These are phyloP conservation scores for Dictyostelium discoideum DNA, from an alignment of 78 protist species.

Conservation along the genomic window DNA sequence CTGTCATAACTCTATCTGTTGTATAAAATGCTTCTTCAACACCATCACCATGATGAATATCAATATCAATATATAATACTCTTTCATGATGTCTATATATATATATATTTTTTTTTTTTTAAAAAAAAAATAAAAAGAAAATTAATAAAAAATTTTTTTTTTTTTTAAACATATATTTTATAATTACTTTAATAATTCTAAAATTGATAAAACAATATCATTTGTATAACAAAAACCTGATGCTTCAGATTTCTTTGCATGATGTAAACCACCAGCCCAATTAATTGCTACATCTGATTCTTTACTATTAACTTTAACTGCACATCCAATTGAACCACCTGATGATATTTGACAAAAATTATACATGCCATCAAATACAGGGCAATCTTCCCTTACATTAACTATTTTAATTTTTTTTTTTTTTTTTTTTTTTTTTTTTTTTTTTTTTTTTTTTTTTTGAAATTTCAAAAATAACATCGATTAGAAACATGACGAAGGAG, in stretches of 20 bases:
- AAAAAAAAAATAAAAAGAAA: not conserved
- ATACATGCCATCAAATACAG: constrained; percentile 98
- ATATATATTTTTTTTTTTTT: too few species aligned
- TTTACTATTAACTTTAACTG: constrained; percentile 82
- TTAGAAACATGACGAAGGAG: constrained; percentile 81
- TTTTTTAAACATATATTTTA: not conserved
- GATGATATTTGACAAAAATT: constrained; percentile 94
- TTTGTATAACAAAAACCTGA: constrained; percentile 99
- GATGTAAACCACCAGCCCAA: constrained; percentile 99
- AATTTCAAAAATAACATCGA: not conserved
- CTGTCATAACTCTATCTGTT: constrained; percentile 95
- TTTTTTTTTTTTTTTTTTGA: constrained; percentile 10
- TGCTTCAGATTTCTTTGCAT: constrained; percentile 97
- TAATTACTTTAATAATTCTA: constrained; percentile 94
- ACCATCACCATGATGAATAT: constrained; percentile 99
- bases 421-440: not conserved
- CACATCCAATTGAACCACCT: constrained; percentile 98
- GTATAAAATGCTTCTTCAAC: constrained; percentile 96
- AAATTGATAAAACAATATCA: constrained; percentile 98
- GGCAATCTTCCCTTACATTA: constrained; percentile 98
- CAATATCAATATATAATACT: constrained; percentile 98
- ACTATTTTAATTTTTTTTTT: constrained; percentile 24
- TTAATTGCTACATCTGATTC: constrained; percentile 96
- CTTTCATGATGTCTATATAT: constrained; percentile 80
- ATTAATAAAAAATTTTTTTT: not conserved